phyloP scores from a whole-genome alignment of 257 asterid genomes.

The Solanum sejunctum region DNA sequence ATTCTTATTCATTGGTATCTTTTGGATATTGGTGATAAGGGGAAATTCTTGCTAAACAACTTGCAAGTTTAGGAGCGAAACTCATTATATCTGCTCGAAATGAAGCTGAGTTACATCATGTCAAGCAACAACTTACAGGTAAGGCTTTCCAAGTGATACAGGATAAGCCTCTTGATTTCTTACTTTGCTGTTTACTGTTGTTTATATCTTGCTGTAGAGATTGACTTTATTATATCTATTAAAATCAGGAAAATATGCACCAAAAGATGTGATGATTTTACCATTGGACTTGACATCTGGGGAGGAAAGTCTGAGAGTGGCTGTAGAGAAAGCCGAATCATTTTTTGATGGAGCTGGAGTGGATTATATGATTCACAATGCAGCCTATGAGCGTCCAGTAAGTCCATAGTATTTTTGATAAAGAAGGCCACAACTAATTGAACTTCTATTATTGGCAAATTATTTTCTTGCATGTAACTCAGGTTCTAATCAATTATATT shows the following conservation, averaged over 20 bases:
- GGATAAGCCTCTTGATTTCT: background rate
- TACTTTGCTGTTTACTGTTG: background rate
- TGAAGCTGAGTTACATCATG: slow-evolving; percentile 74
- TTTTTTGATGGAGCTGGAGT: slow-evolving; percentile 77
- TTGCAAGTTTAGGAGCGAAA: slow-evolving; percentile 88
- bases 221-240: slow-evolving; percentile 4
- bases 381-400: slow-evolving; percentile 97
- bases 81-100: slow-evolving; percentile 87
- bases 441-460: background rate
- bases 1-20: background rate
- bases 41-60: slow-evolving; percentile 84
- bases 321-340: slow-evolving; percentile 72
- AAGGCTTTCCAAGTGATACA: slow-evolving; percentile 7
- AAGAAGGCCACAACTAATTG: background rate
- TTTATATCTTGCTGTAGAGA: background rate
- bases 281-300: slow-evolving; percentile 83
- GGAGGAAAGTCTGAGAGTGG: slow-evolving; percentile 53
- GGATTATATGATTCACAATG: slow-evolving; percentile 92
- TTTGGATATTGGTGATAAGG: slow-evolving; percentile 33
- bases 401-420: slow-evolving; percentile 15
- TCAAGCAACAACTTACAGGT: slow-evolving; percentile 67
- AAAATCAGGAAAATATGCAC: slow-evolving; percentile 74
- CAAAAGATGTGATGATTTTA: slow-evolving; percentile 58
- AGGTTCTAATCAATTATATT: background rate
- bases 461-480: background rate